Base-by-base conservation (phyloP, 441 rosid species). In the Theobroma grandiflorum region DNA sequence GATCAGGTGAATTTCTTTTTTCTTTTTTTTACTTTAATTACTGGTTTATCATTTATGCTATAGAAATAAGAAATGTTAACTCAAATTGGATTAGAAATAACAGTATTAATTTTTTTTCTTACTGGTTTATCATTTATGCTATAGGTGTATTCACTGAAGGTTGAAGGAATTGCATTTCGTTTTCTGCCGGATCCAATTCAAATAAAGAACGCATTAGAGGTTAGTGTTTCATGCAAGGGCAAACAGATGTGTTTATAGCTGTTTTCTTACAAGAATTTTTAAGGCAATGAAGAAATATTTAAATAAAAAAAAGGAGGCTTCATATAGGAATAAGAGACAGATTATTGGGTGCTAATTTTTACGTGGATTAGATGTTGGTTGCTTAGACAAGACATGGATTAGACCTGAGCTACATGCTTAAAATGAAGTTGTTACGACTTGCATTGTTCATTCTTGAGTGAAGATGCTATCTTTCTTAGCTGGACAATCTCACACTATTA, bases 141-240 rank as follows among this genome's bases (percentile, higher is more conserved):
- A 1, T 79, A 90, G 98, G 96, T 94, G 11, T 94, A 91, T 86
- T 85, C 89, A 88, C 81, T 94, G 85, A 95, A 95, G 89, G 97
- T 94, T 22, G 98, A 94, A 82, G 98, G 99, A 72, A 93, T 95
- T 85, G 94, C 98, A 4, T 96, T 96, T 82, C 91, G 98, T 40
- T 96, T 96, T 87, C 80, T 94, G 85, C 98, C 95, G 12, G 96
- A 96, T 86, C 98, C 99, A 8, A 88, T 91, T 81, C 99, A 94
- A 82, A 91, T 94, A 82, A 96, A 88, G 91, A 93, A 96, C 80
- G 98, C 98, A 6, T 62, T 94, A 63, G 95, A 95, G 97, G 99
- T 95, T 79, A n/a, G 95, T 83, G 84, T 78, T 70, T 74, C 68
- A 74, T 57, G 31, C 31, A 26, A 26, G 31, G 31, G 31, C 31